Evolutionary conservation across 495 filamentous ascomycete species (phyloP), one percentile per base, ranked within the genome.

Genomic region (Tetracladium marchalianum): DNA sequence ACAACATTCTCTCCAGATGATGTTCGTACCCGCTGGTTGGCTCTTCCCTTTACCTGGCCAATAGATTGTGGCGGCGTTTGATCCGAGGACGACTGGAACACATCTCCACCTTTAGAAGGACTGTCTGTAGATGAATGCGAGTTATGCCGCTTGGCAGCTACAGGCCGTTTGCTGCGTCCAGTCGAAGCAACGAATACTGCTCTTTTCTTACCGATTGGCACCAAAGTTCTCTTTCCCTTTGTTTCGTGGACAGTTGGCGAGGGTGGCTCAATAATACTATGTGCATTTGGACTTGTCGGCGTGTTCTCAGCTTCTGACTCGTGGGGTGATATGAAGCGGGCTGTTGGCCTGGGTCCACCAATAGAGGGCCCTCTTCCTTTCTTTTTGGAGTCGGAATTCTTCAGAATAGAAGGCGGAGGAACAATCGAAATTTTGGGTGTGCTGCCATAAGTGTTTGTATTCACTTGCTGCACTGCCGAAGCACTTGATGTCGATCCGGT

Each of bases 351-450:
- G 7, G 67, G 65, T 36, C 68, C 69, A n/a, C 65, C 67, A 35
- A 53, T 54, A 32, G 70, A 75, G 44, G 72, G 70, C 8, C 66
- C 69, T 46, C 73, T 68, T 36, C 62, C 62, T 56, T 74, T 75
- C 54, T 77, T 27, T 7, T 27, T 27, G 22, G 22, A 27, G 22
- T 27, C 22, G 22, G 22, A 27, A 7, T 27, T 27, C 22, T 27
- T 77, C 45, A 74, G 53, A 37, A 75, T 75, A 0, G 72, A 66
- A 56, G 67, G 73, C 31, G 67, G 66, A 12, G 58, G 50, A n/a
- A 57, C 53, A 33, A 47, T 52, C 1, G 60, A 56, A 1, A 61
- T 55, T 5, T 60, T 64, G 10, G 63, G 53, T 27, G 22, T 27
- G 22, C 22, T 27, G 22, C 22, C 22, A 27, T 27, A 27, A 27